Conservation (phyloP, 2,329 filamentous ascomycete genomes). For the Aspergillus texensis region DNA sequence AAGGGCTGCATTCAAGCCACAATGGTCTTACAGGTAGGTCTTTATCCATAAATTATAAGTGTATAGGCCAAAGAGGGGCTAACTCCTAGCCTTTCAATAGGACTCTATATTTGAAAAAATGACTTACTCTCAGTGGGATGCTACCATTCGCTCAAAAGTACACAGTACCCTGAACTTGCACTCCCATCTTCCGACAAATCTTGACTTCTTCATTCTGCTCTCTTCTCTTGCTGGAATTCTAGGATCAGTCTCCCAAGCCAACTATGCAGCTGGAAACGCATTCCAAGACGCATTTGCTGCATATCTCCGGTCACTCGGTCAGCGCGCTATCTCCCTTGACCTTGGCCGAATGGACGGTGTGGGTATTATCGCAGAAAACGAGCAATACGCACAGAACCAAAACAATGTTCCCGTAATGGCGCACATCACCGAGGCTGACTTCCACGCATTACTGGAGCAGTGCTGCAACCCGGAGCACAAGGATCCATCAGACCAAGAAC, state of each 20-base stretch:
- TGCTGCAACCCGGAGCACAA: too few relatives aligned
- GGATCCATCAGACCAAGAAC: too few relatives aligned
- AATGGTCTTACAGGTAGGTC: conserved; percentile 13
- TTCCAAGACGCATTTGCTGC: conserved; percentile 37
- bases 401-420: too few relatives aligned
- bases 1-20: conserved; percentile 16
- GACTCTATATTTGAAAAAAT: conserved; percentile 41
- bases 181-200: conserved; percentile 5
- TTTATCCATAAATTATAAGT: background rate
- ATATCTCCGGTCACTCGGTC: conserved; percentile 14
- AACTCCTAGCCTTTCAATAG: background rate
- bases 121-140: conserved; percentile 30
- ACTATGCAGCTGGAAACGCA: conserved; percentile 44
- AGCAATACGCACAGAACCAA: too few relatives aligned
- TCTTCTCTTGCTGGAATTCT: conserved; percentile 43
- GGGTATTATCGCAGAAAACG: conserved; percentile 8
- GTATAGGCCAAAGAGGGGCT: background rate
- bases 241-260: conserved; percentile 35
- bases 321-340: conserved; percentile 18
- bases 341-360: conserved; percentile 10
- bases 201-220: conserved; percentile 51
- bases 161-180: conserved; percentile 25
- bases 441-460: too few relatives aligned
- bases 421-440: too few relatives aligned
- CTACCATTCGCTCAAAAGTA: conserved; percentile 37